phyloP scores from a whole-genome alignment of 2,329 filamentous ascomycete genomes.

The Exophiala lecanii-corni region DNA sequence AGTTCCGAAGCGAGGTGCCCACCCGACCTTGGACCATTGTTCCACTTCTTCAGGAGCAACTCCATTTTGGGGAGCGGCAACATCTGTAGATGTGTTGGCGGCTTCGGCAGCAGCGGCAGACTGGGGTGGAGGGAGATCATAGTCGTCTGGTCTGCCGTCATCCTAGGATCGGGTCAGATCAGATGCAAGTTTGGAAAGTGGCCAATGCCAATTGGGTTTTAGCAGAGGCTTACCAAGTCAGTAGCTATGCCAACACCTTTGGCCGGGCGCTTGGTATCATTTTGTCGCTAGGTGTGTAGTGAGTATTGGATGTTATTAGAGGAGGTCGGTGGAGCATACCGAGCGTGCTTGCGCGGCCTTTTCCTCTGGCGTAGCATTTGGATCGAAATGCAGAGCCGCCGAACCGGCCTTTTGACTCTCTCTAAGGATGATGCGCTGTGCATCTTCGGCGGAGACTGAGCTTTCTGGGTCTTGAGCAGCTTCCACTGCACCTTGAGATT shows the following conservation, averaged over 20 bases:
- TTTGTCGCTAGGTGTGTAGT: conserved; percentile 47
- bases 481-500: conserved; percentile 74
- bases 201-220: neutral
- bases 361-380: conserved; percentile 74
- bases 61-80: conserved; percentile 48
- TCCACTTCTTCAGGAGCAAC: conserved; percentile 46
- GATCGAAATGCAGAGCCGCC: conserved; percentile 79
- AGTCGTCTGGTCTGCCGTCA: conserved; percentile 62
- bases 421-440: conserved; percentile 68
- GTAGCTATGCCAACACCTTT: conserved; percentile 57
- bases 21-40: conserved; percentile 66
- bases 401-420: conserved; percentile 76
- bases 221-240: conserved; percentile 54
- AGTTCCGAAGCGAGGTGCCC: conserved; percentile 77
- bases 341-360: conserved; percentile 75
- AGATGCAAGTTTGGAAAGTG: conserved; percentile 4
- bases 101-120: conserved; percentile 62
- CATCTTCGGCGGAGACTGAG: conserved; percentile 62
- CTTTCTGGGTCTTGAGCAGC: conserved; percentile 68
- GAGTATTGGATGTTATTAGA: conserved; percentile 5
- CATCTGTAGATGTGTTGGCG: conserved; percentile 41
- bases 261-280: conserved; percentile 24
- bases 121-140: conserved; percentile 72
- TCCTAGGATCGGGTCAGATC: conserved; percentile 41
- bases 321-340: conserved; percentile 42